These are phyloP conservation scores for Cardamine resedifolia DNA, from an alignment of 345 rosid species.

Conservation along the genomic window DNA sequence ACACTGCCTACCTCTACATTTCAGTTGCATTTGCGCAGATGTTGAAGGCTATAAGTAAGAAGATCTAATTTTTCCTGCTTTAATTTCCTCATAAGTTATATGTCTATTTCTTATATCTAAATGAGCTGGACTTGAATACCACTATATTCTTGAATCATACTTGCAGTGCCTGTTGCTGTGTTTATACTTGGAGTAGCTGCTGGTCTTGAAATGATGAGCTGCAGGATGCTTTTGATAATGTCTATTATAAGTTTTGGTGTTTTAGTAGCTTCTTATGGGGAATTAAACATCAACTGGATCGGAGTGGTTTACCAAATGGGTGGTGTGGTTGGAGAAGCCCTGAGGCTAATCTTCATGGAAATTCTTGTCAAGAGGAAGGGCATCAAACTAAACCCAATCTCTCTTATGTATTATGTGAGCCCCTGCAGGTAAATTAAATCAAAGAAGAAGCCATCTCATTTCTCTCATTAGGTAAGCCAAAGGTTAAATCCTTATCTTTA, in stretches of 20 bases:
- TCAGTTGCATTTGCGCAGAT: conserved; percentile 98
- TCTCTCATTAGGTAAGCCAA: background rate
- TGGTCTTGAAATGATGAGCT: conserved; percentile 93
- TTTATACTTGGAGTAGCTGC: conserved; percentile 91
- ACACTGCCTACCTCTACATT: conserved; percentile 93
- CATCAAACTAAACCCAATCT: conserved; percentile 82
- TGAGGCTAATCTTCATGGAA: conserved; percentile 89
- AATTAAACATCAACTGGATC: conserved; percentile 87
- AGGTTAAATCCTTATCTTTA: conserved; percentile 8
- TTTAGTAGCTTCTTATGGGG: conserved; percentile 94
- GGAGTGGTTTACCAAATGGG: conserved; percentile 99
- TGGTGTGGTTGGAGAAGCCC: conserved; percentile 94
- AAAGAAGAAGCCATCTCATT: conserved; percentile 9
- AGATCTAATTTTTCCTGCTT: conserved; percentile 25
- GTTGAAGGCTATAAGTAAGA: conserved; percentile 96
- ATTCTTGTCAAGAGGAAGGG: conserved; percentile 94
- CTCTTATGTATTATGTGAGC: conserved; percentile 93
- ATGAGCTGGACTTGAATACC: background rate
- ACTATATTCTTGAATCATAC: conserved; percentile 31
- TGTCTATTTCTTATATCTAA: background rate
- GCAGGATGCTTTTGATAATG: conserved; percentile 95
- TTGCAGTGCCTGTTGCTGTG: conserved; percentile 99
- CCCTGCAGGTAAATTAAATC: conserved; percentile 80
- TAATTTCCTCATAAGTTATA: background rate
- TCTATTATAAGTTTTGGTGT: conserved; percentile 93